These are phyloP conservation scores for Aspergillus bridgeri DNA, from an alignment of 495 filamentous ascomycete genomes.

Conservation along the genomic window DNA sequence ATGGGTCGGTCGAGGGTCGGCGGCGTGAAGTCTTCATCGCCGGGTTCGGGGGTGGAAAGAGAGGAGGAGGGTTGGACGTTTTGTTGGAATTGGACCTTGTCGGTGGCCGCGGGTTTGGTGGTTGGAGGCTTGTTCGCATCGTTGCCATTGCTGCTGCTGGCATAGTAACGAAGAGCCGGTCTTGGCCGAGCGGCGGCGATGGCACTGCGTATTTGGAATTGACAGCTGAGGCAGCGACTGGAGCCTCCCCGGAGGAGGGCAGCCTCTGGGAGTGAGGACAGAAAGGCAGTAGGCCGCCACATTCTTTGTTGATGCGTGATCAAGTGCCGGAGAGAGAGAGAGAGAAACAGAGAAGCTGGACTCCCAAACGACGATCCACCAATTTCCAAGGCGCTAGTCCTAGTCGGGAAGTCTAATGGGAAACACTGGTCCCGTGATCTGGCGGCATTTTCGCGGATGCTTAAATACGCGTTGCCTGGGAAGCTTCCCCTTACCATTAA, in stretches of 20 bases:
- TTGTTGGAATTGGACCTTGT: slow-evolving; percentile 32
- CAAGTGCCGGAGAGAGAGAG: background rate
- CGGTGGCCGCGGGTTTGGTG: slow-evolving; percentile 5
- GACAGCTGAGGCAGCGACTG: slow-evolving; percentile 38
- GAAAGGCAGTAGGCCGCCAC: slow-evolving; percentile 30
- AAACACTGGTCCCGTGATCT: slow-evolving; percentile 31
- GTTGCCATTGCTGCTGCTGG: slow-evolving; percentile 25
- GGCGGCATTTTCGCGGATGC: slow-evolving; percentile 34
- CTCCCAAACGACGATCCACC: background rate
- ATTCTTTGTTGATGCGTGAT: slow-evolving; percentile 17
- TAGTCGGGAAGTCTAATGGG: slow-evolving; percentile 14
- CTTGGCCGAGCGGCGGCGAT: slow-evolving; percentile 21
- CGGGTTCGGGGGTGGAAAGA: slow-evolving; percentile 24
- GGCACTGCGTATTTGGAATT: slow-evolving; percentile 38
- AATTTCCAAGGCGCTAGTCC: background rate
- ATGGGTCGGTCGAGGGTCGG: slow-evolving; percentile 74
- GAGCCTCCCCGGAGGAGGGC: slow-evolving; percentile 23
- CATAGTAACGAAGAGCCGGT: slow-evolving; percentile 30
- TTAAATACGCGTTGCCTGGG: slow-evolving; percentile 19
- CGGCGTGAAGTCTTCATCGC: slow-evolving; percentile 61
- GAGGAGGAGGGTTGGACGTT: slow-evolving; percentile 23
- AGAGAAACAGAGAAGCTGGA: background rate
- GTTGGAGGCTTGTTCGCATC: slow-evolving; percentile 3
- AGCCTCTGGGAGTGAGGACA: slow-evolving; percentile 20
- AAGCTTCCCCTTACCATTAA: background rate